Evolutionary conservation across 257 asterid genomes (phyloP).

Genomic region (Petunia axillaris): DNA sequence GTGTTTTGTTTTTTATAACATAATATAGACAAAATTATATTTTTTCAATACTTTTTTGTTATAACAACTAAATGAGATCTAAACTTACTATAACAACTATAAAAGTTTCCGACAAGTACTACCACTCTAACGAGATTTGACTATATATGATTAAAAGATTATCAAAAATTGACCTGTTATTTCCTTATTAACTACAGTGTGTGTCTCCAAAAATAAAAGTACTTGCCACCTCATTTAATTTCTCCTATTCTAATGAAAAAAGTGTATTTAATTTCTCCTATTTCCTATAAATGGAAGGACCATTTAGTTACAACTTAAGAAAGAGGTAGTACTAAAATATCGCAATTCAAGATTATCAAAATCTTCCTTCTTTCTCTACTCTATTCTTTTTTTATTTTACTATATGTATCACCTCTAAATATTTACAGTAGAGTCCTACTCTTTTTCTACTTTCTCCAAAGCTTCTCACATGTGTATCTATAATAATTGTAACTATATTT

Average conservation of each 20-base stretch:
- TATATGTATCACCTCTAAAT: not conserved
- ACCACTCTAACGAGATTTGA: too few relatives aligned
- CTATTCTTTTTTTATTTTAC: not conserved
- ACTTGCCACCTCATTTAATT: not conserved
- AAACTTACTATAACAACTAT: too few relatives aligned
- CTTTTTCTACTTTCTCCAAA: not conserved
- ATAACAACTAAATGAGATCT: too few relatives aligned
- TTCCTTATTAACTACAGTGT: too few relatives aligned
- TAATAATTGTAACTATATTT: not conserved
- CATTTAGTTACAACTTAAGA: not conserved
- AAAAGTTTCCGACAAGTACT: too few relatives aligned
- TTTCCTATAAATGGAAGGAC: not conserved
- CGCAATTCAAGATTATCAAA: not conserved
- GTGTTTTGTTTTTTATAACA: too few relatives aligned
- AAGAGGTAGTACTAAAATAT: not conserved
- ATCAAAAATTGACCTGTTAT: too few relatives aligned
- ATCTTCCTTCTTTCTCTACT: not conserved
- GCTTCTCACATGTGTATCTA: not conserved
- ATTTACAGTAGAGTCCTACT: not conserved
- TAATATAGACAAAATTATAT: too few relatives aligned
- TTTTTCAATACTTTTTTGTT: too few relatives aligned
- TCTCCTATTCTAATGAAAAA: not conserved
- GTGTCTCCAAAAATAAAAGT: too few relatives aligned
- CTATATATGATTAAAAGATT: too few relatives aligned
- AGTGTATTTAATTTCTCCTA: not conserved